These are phyloP conservation scores for Beauveria bassiana DNA, from an alignment of 2,329 filamentous ascomycete genomes.

Conservation along the genomic window DNA sequence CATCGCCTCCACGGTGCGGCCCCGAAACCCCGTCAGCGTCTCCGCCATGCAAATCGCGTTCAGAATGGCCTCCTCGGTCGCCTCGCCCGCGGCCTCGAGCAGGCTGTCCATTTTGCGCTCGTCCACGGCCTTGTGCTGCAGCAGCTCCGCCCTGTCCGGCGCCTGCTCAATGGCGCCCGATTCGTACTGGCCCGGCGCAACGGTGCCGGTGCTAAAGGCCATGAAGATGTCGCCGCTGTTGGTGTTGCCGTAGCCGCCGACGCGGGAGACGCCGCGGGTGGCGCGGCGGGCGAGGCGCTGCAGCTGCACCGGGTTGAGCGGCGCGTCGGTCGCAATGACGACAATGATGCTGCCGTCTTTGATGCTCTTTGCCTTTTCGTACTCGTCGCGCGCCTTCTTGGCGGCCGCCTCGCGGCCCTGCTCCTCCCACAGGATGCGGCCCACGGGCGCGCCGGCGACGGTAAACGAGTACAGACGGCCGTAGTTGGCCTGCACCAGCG, in stretches of 20 bases:
- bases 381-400: constrained; percentile 15
- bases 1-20: constrained; percentile 37
- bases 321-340: constrained; percentile 51
- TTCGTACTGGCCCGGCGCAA: constrained; percentile 26
- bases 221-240: constrained; percentile 55
- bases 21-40: constrained; percentile 43
- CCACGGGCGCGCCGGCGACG: constrained; percentile 50
- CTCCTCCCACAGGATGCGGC: constrained; percentile 37
- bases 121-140: constrained; percentile 38
- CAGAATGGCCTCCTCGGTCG: constrained; percentile 53
- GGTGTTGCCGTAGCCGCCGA: constrained; percentile 50
- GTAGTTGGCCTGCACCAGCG: constrained; percentile 55
- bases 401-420: not conserved
- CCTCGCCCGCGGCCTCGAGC: constrained; percentile 51
- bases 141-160: constrained; percentile 27
- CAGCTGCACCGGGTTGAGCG: constrained; percentile 46
- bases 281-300: constrained; percentile 48
- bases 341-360: constrained; percentile 55
- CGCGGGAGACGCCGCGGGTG: constrained; percentile 47
- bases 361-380: constrained; percentile 33
- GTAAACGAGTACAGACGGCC: constrained; percentile 45
- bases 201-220: constrained; percentile 51
- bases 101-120: constrained; percentile 50
- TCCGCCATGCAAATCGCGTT: constrained; percentile 53
- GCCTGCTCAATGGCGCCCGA: constrained; percentile 21